These are phyloP conservation scores for Solanum tarapatanum DNA, from an alignment of 257 asterid species.

Conservation along the genomic window DNA sequence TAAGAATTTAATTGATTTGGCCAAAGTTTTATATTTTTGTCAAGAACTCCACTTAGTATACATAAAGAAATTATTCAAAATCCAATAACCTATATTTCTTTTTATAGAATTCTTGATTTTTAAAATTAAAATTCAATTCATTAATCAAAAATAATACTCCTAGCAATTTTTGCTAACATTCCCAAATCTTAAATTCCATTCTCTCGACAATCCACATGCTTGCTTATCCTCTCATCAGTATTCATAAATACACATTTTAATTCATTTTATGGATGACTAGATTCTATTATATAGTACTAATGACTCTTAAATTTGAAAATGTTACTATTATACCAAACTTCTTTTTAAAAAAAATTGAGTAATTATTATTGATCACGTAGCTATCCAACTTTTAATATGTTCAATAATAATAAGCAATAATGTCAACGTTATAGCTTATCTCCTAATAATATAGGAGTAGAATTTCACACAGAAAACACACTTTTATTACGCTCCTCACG, in stretches of 20 bases:
- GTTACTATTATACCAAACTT: background rate
- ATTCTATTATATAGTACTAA: background rate
- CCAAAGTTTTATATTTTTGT: background rate
- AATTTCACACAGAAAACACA: background rate
- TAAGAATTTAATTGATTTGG: background rate
- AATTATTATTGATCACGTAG: background rate
- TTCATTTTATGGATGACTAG: background rate
- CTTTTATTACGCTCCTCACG: background rate
- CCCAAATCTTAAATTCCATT: background rate
- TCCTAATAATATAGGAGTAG: background rate
- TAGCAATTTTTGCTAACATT: background rate
- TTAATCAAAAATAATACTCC: background rate
- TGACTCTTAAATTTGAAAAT: background rate
- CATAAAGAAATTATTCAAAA: background rate
- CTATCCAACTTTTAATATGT: background rate
- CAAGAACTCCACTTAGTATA: background rate
- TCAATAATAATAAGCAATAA: background rate
- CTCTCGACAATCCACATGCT: background rate
- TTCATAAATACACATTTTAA: background rate
- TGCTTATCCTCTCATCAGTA: background rate
- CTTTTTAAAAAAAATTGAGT: background rate
- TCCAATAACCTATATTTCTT: background rate
- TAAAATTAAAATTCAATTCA: background rate
- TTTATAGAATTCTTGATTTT: background rate
- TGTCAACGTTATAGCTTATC: background rate